Percentiles rank a stretch among this genome's conserved stretches.
Conservation (phyloP, 306 rosid genomes). For the Vigna angularis region DNA sequence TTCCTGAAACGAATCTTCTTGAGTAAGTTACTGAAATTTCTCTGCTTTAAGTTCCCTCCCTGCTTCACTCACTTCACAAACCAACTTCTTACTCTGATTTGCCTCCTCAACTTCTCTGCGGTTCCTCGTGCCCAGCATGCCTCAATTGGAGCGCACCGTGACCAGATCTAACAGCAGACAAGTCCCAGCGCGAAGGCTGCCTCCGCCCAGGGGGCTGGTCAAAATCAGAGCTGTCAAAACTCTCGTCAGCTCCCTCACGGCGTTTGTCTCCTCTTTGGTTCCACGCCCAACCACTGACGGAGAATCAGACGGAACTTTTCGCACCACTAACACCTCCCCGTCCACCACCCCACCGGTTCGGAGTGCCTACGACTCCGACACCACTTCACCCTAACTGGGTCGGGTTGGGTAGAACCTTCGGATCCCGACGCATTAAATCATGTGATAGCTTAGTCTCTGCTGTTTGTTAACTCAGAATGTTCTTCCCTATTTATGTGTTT, state of each 20-base stretch:
- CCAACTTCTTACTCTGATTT: background rate
- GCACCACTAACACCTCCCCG: slow-evolving; percentile 28
- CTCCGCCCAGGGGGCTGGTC: slow-evolving; percentile 53
- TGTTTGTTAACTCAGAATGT: background rate
- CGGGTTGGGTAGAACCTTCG: background rate
- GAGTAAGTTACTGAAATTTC: too few species aligned
- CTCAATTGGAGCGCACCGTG: slow-evolving; percentile 5
- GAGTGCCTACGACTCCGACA: slow-evolving; percentile 23
- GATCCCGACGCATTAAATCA: background rate
- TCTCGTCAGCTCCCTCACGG: background rate
- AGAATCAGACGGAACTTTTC: slow-evolving; percentile 30
- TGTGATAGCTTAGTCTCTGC: slow-evolving; percentile 12
- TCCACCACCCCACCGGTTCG: slow-evolving; percentile 35
- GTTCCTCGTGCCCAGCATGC: background rate
- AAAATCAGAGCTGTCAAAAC: slow-evolving; percentile 44
- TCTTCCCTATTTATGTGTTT: too few species aligned
- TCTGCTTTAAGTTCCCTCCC: too few species aligned
- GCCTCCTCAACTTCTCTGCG: background rate
- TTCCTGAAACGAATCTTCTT: too few species aligned
- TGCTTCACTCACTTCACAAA: background rate
- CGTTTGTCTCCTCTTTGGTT: background rate
- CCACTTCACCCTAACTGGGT: background rate
- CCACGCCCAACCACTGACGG: background rate
- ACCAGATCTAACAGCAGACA: background rate
- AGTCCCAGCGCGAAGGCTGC: background rate